phyloP scores from a whole-genome alignment of 495 filamentous ascomycete genomes.

The Hypomontagnella submonticulosa region DNA sequence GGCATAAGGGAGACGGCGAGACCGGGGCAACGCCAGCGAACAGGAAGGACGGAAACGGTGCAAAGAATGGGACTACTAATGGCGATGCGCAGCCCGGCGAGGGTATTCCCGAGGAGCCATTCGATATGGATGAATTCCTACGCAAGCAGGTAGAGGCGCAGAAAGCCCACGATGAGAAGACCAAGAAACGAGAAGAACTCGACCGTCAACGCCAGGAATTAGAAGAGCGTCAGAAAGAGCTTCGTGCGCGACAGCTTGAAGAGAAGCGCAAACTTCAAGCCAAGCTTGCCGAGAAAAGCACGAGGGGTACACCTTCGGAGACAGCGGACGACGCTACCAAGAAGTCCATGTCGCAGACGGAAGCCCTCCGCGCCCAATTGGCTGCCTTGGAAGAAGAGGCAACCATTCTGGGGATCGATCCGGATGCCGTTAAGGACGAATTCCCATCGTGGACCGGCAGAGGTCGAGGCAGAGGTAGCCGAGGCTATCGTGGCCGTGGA shows the following conservation, averaged over 20 bases:
- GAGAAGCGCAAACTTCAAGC: conserved; percentile 75
- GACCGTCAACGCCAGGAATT: conserved; percentile 77
- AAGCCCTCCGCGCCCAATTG: conserved; percentile 78
- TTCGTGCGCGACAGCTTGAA: conserved; percentile 77
- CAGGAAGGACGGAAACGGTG: conserved; percentile 38
- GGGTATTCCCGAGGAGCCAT: conserved; percentile 58
- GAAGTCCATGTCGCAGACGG: conserved; percentile 54
- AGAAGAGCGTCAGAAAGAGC: conserved; percentile 78
- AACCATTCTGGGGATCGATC: conserved; percentile 78
- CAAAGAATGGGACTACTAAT: conserved; percentile 35
- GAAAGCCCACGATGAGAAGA: conserved; percentile 79
- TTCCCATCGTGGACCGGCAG: conserved; percentile 51
- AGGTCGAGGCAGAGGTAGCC: conserved; percentile 45
- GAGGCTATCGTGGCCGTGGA: conserved; percentile 56
- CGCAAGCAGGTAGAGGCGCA: conserved; percentile 83
- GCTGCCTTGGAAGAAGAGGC: conserved; percentile 89
- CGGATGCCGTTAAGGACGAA: conserved; percentile 56
- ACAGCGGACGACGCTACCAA: conserved; percentile 22
- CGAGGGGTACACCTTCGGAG: conserved; percentile 35
- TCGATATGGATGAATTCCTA: conserved; percentile 83
- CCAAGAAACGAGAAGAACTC: conserved; percentile 76
- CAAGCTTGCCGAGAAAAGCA: conserved; percentile 63
- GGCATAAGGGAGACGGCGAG: conserved; percentile 75
- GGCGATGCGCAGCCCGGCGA: conserved; percentile 24
- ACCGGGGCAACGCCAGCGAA: conserved; percentile 35